These are phyloP conservation scores for Silene conica DNA, from an alignment of 148 eudicot genomes.

Conservation along the genomic window DNA sequence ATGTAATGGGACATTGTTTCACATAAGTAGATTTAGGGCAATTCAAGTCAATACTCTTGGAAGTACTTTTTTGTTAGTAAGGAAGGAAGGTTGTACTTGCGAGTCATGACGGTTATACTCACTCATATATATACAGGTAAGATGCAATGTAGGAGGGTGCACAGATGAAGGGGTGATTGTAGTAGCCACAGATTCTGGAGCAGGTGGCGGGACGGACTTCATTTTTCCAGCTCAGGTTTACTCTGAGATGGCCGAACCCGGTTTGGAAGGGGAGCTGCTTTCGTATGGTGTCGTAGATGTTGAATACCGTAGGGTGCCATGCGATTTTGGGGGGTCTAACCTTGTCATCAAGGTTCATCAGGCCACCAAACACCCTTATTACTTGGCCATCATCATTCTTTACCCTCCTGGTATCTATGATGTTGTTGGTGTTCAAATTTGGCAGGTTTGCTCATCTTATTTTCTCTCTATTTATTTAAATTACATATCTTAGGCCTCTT, in stretches of 20 bases:
- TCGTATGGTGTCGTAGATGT: conserved; percentile 11
- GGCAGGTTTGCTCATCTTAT: conserved; percentile 20
- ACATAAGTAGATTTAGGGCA: too few relatives aligned
- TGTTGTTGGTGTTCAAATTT: conserved; percentile 21
- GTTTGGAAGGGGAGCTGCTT: conserved; percentile 6
- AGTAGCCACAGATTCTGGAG: conserved; percentile 26
- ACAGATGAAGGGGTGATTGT: conserved; percentile 22
- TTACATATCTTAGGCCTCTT: too few relatives aligned
- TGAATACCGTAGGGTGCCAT: conserved; percentile 13
- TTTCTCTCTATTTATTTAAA: too few relatives aligned
- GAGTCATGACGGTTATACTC: background rate
- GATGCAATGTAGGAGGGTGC: conserved; percentile 23
- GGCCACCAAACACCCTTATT: conserved; percentile 20
- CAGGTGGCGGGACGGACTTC: conserved; percentile 21
- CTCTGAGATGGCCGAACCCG: conserved; percentile 20
- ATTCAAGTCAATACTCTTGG: too few relatives aligned
- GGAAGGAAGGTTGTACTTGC: too few relatives aligned
- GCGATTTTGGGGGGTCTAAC: conserved; percentile 11
- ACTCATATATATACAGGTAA: conserved; percentile 13
- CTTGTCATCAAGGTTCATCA: conserved; percentile 14
- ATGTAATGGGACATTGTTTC: too few relatives aligned
- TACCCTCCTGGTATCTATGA: conserved; percentile 19
- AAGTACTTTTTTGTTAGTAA: too few relatives aligned
- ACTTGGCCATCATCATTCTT: conserved; percentile 22
- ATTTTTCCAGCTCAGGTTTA: conserved; percentile 12